Base-by-base conservation (phyloP, 306 rosid genomes). In the Castanea sativa region DNA sequence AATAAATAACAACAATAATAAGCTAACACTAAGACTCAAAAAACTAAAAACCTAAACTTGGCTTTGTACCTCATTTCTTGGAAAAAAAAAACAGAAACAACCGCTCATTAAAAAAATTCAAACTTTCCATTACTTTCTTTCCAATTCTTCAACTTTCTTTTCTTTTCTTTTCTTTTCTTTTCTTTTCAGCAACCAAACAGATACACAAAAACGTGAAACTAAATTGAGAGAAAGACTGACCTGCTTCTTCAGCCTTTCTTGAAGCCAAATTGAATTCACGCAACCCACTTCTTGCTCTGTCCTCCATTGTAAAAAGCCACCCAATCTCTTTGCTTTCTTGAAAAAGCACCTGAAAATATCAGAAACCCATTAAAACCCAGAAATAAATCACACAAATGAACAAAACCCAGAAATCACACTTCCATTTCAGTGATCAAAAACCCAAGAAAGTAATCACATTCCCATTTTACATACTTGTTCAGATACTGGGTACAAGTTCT, bases 241-340 rank as follows among this genome's bases (percentile, higher is more conserved):
- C 97, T 43, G 99, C 87, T 89, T 93, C 97, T 86, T 91, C 99
- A 56, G 97, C 98, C 80, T 91, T 95, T 81, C 98, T 93, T 77
- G 97, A 93, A 79, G 98, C 97, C 91, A 91, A 74, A 41, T 84
- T 89, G 55, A 90, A 78, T 86, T 90, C 93, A 64, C 88, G 94
- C 68, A 86, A 68, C 73, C 87, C 91, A 71, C 74, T 85, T 84
- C 84, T 83, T 30, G 82, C 73, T 64, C 78, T 56, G 78, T 81
- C 81, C 82, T 82, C 92, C 99, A 93, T 89, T 51, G 74, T 49
- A 11, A 49, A 49, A 49, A 49, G 63, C 43, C 45, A 64, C 68
- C 73, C 76, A 74, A 76, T 68, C 76, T 68, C 27, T 27, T 77
- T 29, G 55, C 71, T 72, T 49, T 79, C 55, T 78, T 84, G 75